Percentiles rank a stretch among this genome's conserved stretches.
Evolutionary conservation across 305 asterid species (phyloP).

Genomic region (Nicotiana rustica): DNA sequence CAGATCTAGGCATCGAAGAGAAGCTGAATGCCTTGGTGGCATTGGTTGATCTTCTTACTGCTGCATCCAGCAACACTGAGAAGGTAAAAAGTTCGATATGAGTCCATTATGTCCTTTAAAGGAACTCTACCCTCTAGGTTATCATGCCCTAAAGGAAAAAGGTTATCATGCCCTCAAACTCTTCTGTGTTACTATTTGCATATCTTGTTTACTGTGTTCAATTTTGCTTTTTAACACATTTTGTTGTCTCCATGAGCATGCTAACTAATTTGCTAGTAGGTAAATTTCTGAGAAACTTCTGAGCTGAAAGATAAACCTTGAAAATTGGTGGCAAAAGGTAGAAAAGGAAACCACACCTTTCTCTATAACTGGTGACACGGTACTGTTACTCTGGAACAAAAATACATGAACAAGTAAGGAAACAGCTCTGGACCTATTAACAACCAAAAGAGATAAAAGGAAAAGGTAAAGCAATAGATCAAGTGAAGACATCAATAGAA

Average conservation of each 20-base stretch:
- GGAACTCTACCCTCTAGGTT: slow-evolving; percentile 21
- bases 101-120: not conserved
- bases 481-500: not conserved
- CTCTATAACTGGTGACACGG: not conserved
- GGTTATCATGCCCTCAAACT: slow-evolving; percentile 25
- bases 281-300: not conserved
- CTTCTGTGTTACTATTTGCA: not conserved
- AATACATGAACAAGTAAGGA: not conserved
- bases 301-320: slow-evolving; percentile 23
- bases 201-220: slow-evolving; percentile 5
- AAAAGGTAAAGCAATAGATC: not conserved
- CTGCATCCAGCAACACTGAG: slow-evolving; percentile 75
- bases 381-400: not conserved
- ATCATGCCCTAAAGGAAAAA: not conserved
- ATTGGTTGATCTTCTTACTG: slow-evolving; percentile 78
- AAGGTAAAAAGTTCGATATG: slow-evolving; percentile 66
- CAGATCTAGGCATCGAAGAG: slow-evolving; percentile 88
- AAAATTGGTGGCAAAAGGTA: slow-evolving; percentile 2
- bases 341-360: not conserved
- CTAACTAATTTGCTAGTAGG: slow-evolving; percentile 10
- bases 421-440: not conserved
- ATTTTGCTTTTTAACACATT: not conserved
- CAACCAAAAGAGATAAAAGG: not conserved
- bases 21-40: slow-evolving; percentile 74
- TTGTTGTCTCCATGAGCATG: slow-evolving; percentile 5